These are phyloP conservation scores for Hymenoscyphus fructigenus DNA, from an alignment of 2,329 filamentous ascomycete species.

Conservation along the genomic window DNA sequence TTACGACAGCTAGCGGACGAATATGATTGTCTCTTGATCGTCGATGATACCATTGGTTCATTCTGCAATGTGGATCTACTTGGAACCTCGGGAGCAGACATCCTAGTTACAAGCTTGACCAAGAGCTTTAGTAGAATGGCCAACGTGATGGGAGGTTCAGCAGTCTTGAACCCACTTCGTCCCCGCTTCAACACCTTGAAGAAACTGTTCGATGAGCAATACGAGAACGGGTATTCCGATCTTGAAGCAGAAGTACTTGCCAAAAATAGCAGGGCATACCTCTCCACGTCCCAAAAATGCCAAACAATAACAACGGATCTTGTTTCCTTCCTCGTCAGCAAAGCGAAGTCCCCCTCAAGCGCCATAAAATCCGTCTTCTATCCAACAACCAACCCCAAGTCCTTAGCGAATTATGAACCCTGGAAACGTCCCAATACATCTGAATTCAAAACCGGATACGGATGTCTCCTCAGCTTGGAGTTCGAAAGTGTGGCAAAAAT, in stretches of 20 bases:
- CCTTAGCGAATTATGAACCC: constrained; percentile 28
- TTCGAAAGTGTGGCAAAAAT: constrained; percentile 45
- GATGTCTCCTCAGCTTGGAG: constrained; percentile 54
- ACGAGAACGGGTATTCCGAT: constrained; percentile 48
- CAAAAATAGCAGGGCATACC: constrained; percentile 46
- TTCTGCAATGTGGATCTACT: constrained; percentile 47
- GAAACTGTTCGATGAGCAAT: constrained; percentile 30
- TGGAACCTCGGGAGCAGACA: constrained; percentile 42
- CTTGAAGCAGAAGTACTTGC: constrained; percentile 48
- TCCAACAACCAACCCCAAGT: constrained; percentile 37
- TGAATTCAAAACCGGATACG: constrained; percentile 54
- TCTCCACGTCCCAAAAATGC: constrained; percentile 40
- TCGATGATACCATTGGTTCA: constrained; percentile 41
- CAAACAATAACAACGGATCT: constrained; percentile 46
- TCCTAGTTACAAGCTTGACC: constrained; percentile 54
- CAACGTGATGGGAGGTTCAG: constrained; percentile 54
- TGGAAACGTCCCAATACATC: constrained; percentile 35
- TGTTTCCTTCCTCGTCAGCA: constrained; percentile 39
- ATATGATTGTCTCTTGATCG: constrained; percentile 35
- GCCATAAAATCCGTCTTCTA: constrained; percentile 46
- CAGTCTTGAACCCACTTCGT: constrained; percentile 49
- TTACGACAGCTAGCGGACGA: constrained; percentile 43
- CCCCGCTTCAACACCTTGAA: constrained; percentile 42
- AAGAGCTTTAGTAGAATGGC: constrained; percentile 58
- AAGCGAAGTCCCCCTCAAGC: constrained; percentile 22